These are phyloP conservation scores for Anaeromyces robustus DNA, from an alignment of 192 early-diverging fungal genomes.

Conservation along the genomic window DNA sequence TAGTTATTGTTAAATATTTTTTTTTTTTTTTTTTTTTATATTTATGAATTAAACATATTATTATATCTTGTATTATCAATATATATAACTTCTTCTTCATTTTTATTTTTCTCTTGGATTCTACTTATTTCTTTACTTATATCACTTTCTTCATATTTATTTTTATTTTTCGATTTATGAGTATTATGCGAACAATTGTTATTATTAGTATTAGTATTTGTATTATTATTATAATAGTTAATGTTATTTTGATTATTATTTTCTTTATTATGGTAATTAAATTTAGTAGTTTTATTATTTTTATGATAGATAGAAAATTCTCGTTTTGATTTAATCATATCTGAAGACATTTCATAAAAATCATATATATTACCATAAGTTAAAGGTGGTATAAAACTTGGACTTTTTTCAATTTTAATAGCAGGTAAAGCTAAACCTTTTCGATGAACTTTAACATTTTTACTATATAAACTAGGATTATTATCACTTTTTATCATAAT, in stretches of 20 bases:
- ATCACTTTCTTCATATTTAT: neutral
- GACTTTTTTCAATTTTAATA: neutral
- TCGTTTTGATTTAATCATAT: neutral
- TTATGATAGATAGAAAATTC: neutral
- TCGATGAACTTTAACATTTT: neutral
- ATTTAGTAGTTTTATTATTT: neutral
- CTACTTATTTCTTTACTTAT: neutral
- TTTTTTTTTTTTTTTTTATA: too few species aligned
- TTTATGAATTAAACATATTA: too few species aligned
- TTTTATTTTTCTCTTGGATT: neutral
- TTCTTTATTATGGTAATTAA: neutral
- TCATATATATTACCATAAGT: neutral
- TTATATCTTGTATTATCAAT: neutral
- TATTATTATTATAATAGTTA: too few species aligned
- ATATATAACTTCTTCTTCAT: neutral
- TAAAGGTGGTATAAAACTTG: neutral
- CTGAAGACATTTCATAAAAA: neutral
- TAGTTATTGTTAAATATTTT: too few species aligned
- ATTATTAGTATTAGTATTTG: too few species aligned
- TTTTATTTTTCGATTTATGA: neutral
- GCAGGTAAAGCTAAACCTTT: neutral
- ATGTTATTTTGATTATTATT: neutral
- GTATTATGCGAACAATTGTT: too few species aligned
- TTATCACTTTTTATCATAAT: neutral
- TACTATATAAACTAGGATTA: neutral